phyloP scores from a whole-genome alignment of 345 rosid species.

The Euclidium syriacum region DNA sequence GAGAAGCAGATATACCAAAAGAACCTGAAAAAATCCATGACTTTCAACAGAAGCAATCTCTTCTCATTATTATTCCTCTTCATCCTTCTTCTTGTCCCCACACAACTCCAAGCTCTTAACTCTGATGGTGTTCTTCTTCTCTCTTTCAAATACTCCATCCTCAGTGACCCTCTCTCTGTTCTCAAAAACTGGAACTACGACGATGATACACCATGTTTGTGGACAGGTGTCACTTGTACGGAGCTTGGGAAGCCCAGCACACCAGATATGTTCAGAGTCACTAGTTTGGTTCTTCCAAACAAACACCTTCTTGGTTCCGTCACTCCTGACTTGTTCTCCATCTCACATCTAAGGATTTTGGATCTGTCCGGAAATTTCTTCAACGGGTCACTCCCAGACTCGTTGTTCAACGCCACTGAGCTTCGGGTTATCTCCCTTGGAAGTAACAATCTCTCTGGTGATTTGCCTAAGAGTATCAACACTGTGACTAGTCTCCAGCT shows the following conservation, averaged over 20 bases:
- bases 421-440: constrained; percentile 49
- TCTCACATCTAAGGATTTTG: constrained; percentile 46
- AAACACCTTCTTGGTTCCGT: constrained; percentile 62
- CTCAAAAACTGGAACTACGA: constrained; percentile 58
- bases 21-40: constrained; percentile 29
- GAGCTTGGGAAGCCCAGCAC: constrained; percentile 37
- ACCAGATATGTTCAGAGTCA: constrained; percentile 55
- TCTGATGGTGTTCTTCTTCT: constrained; percentile 56
- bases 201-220: constrained; percentile 59
- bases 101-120: constrained; percentile 48
- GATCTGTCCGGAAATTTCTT: constrained; percentile 68
- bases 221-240: constrained; percentile 65
- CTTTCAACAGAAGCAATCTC: constrained; percentile 19
- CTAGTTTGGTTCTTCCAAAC: constrained; percentile 48
- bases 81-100: constrained; percentile 20
- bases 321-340: constrained; percentile 40
- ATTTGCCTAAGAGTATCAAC: constrained; percentile 43
- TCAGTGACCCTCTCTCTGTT: constrained; percentile 58
- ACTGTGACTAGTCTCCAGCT: constrained; percentile 40
- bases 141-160: constrained; percentile 64
- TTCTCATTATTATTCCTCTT: constrained; percentile 24
- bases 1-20: constrained; percentile 15
- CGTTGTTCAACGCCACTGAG: constrained; percentile 50
- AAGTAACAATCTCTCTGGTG: constrained; percentile 59
- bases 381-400: constrained; percentile 55